These are phyloP conservation scores for Cercophora newfieldiana DNA, from an alignment of 495 filamentous ascomycete species.

Conservation along the genomic window DNA sequence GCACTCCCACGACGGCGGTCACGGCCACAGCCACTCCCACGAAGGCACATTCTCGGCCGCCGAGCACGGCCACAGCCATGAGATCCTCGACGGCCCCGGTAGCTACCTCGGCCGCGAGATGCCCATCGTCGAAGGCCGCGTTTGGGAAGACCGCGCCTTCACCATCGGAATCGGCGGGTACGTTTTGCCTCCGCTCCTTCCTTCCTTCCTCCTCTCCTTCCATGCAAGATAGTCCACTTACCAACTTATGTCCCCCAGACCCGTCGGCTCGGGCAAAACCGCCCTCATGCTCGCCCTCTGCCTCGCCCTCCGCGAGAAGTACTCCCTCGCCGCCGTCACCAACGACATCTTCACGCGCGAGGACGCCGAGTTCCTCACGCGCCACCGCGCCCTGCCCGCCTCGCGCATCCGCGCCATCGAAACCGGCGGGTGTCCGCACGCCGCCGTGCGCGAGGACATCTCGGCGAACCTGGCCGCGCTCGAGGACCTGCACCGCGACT, in stretches of 20 bases:
- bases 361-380: slow-evolving; percentile 94
- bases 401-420: slow-evolving; percentile 90
- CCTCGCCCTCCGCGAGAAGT: slow-evolving; percentile 68
- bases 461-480: slow-evolving; percentile 87
- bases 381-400: slow-evolving; percentile 77
- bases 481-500: slow-evolving; percentile 77
- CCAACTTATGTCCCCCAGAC: slow-evolving; percentile 52
- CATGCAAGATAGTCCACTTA: too few species aligned
- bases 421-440: slow-evolving; percentile 96
- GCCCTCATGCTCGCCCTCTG: slow-evolving; percentile 92
- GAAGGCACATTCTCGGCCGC: slow-evolving; percentile 56
- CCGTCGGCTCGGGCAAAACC: slow-evolving; percentile 96
- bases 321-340: slow-evolving; percentile 91
- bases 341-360: slow-evolving; percentile 99
- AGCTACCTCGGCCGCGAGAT: slow-evolving; percentile 89
- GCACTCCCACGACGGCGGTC: slow-evolving; percentile 33
- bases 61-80: slow-evolving; percentile 93
- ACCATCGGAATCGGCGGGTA: slow-evolving; percentile 97
- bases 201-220: too few species aligned
- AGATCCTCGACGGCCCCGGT: slow-evolving; percentile 92
- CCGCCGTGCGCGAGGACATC: slow-evolving; percentile 97
- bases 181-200: slow-evolving; percentile 30
- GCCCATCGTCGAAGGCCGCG: slow-evolving; percentile 82
- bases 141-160: slow-evolving; percentile 90
- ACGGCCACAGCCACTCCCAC: slow-evolving; percentile 50